Conservation (phyloP, 768 basidiomycete species). For the Tubosaeta brunneosetosa region DNA sequence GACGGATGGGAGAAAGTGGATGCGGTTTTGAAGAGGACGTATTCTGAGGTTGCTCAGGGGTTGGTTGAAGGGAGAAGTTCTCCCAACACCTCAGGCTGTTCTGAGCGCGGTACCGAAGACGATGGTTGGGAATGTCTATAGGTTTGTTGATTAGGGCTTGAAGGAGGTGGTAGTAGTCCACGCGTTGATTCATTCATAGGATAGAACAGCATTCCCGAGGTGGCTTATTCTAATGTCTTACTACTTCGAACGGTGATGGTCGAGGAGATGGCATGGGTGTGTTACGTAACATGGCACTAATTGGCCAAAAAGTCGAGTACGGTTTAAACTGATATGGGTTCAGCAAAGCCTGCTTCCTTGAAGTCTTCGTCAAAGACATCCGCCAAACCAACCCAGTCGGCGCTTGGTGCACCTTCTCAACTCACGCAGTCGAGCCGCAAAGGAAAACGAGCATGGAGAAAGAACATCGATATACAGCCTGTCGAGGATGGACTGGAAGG, state of each 20-base stretch:
- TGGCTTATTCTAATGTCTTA: background rate
- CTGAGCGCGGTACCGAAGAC: slow-evolving; percentile 1
- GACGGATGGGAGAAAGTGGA: slow-evolving; percentile 24
- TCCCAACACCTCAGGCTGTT: background rate
- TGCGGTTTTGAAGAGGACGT: slow-evolving; percentile 12
- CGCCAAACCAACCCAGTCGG: slow-evolving; percentile 11
- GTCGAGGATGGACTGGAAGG: slow-evolving; percentile 75
- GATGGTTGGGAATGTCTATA: slow-evolving; percentile 16
- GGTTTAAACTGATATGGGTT: slow-evolving; percentile 6
- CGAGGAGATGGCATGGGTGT: background rate
- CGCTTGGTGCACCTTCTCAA: slow-evolving; percentile 27
- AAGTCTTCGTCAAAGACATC: background rate
- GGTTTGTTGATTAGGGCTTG: background rate
- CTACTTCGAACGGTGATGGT: background rate
- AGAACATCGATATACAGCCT: slow-evolving; percentile 82
- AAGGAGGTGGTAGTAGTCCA: background rate
- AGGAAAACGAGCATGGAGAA: slow-evolving; percentile 91
- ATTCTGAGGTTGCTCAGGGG: slow-evolving; percentile 22
- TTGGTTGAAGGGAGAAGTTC: slow-evolving; percentile 1
- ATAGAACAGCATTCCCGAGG: no score
- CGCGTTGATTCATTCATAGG: background rate
- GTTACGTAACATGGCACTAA: slow-evolving; percentile 5
- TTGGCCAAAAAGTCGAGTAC: background rate
- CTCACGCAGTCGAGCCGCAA: slow-evolving; percentile 69
- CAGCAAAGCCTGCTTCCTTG: background rate